These are phyloP conservation scores for Tulasnella sp. DNA, from an alignment of 768 basidiomycete species.

Conservation along the genomic window DNA sequence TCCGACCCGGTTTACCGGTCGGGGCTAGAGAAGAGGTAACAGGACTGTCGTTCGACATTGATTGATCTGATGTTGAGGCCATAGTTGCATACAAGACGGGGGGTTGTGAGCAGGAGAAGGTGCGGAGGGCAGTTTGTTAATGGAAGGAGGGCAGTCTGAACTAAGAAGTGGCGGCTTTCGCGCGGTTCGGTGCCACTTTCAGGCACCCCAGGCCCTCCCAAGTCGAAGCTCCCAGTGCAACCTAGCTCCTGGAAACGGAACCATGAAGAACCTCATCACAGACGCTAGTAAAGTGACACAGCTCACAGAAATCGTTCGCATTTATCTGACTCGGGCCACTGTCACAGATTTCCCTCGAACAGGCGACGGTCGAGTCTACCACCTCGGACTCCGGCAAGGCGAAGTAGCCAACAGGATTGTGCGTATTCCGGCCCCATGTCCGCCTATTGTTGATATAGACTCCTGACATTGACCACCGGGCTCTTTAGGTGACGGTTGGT, in stretches of 20 bases:
- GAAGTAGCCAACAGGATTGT: slow-evolving; percentile 82
- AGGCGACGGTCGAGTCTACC: slow-evolving; percentile 69
- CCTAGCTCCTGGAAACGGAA: not conserved
- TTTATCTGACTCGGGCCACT: not conserved
- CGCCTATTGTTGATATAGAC: not conserved
- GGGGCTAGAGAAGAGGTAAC: not conserved
- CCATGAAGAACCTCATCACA: slow-evolving; percentile 13
- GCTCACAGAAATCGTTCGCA: not conserved
- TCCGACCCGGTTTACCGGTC: not conserved
- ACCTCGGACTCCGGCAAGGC: slow-evolving; percentile 68
- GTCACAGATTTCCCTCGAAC: slow-evolving; percentile 70
- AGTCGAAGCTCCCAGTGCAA: not conserved
- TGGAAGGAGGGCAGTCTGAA: slow-evolving; percentile 9
- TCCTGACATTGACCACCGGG: not conserved
- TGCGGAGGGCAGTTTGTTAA: not conserved
- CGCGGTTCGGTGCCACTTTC: slow-evolving; percentile 7
- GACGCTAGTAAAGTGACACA: slow-evolving; percentile 16
- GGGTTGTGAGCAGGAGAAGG: not conserved
- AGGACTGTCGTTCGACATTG: not conserved
- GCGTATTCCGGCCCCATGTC: slow-evolving; percentile 8
- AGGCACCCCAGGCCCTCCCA: not conserved
- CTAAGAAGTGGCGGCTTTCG: not conserved
- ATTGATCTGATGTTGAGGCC: not conserved
- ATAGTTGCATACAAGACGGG: slow-evolving; percentile 12
- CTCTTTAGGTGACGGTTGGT: slow-evolving; percentile 67